A percentile compares a stretch with the other conserved stretches of the same genome.
Conservation (phyloP, 2,329 filamentous ascomycete species). For the Fusarium scirpi region DNA sequence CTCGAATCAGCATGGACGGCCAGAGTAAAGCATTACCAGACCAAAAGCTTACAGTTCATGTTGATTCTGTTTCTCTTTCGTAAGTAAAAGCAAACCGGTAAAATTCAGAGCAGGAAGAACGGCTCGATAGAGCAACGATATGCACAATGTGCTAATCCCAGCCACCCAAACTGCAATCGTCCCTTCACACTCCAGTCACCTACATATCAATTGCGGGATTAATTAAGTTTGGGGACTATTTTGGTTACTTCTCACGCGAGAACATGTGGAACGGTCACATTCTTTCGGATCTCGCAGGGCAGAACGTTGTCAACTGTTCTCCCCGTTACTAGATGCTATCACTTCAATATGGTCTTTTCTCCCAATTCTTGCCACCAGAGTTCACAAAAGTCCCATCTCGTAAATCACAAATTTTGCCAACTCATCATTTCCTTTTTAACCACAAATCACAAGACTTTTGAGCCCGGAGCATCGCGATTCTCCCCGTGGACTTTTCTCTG, state of each 20-base stretch:
- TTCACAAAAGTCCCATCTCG: neutral
- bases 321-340: neutral
- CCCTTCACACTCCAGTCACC: neutral
- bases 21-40: neutral
- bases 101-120: neutral
- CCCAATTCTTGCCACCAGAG: neutral
- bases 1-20: neutral
- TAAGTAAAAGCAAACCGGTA: neutral
- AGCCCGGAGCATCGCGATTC: slow-evolving; percentile 29
- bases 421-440: neutral
- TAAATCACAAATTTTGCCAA: slow-evolving; percentile 7
- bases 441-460: slow-evolving; percentile 4
- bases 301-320: slow-evolving; percentile 1
- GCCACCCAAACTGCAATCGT: neutral
- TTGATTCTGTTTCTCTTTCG: neutral
- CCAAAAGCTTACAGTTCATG: neutral
- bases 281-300: slow-evolving; percentile 40
- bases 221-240: slow-evolving; percentile 17
- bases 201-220: slow-evolving; percentile 41
- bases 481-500: slow-evolving; percentile 10
- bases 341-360: neutral
- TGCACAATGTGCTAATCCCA: slow-evolving; percentile 25
- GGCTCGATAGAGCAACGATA: neutral
- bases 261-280: slow-evolving; percentile 9
- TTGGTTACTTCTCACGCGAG: slow-evolving; percentile 21